These are phyloP conservation scores for Clathrus columnatus DNA, from an alignment of 768 basidiomycete genomes.

Conservation along the genomic window DNA sequence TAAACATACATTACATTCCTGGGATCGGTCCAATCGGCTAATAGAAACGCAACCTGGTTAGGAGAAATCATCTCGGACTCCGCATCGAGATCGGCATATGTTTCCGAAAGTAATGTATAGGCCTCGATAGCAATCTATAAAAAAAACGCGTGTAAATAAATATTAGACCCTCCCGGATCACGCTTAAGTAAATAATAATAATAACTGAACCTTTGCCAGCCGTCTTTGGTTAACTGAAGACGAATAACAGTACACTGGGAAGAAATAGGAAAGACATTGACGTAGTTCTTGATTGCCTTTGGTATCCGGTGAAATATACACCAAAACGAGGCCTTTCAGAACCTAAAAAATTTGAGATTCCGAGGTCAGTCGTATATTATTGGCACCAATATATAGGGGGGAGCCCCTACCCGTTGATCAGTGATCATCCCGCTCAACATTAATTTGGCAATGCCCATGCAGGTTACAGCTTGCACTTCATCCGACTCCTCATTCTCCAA, in stretches of 20 bases:
- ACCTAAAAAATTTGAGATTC: constrained; percentile 33
- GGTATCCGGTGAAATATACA: constrained; percentile 77
- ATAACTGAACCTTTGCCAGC: constrained; percentile 61
- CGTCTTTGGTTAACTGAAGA: constrained; percentile 59
- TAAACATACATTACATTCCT: constrained; percentile 52
- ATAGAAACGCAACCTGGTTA: constrained; percentile 64
- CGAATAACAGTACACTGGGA: constrained; percentile 82
- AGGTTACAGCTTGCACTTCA: constrained; percentile 61
- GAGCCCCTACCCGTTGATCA: constrained; percentile 51
- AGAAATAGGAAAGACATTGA: constrained; percentile 82
- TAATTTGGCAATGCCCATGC: constrained; percentile 80
- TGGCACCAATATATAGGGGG: background rate
- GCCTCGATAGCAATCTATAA: constrained; percentile 66
- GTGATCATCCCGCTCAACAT: constrained; percentile 67
- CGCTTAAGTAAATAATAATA: too few relatives aligned
- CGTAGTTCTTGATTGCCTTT: constrained; percentile 72
- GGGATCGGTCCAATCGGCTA: constrained; percentile 86
- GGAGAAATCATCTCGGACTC: constrained; percentile 67
- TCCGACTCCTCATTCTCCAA: constrained; percentile 48
- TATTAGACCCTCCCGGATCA: too few relatives aligned
- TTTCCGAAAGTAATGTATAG: constrained; percentile 49
- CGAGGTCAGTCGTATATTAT: background rate
- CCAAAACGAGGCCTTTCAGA: constrained; percentile 39
- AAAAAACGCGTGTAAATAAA: too few relatives aligned
- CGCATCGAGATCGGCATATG: constrained; percentile 58